Base-by-base conservation (phyloP, 192 early-diverging fungal species). In the Coemansia sp. region DNA sequence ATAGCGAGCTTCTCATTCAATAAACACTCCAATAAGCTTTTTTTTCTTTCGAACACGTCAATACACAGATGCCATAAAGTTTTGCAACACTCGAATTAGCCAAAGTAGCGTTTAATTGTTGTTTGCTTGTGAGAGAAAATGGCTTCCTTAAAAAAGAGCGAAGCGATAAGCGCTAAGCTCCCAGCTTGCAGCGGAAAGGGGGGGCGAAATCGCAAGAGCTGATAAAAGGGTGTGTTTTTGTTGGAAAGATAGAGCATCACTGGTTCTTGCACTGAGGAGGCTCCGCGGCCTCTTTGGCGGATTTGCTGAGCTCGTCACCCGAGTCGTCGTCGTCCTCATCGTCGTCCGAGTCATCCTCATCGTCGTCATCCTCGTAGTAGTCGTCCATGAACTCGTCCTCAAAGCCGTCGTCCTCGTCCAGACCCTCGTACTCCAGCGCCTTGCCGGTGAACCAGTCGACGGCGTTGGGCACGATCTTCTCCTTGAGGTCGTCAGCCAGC, bases 401-500 rank as follows among this genome's bases (percentile, higher is more conserved):
- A 35, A 70, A 66, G 33, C 77, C 62, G 4, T 75, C 68, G 30
- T 76, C 66, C 55, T 70, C 70, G 26, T 70, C 76, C 21, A 80
- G 68, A 12, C 73, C 76, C 64, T 79, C 82, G 79, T 91, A 93
- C 63, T 90, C 87, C 40, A 98, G 84, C 45, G 97, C 97, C 77
- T 93, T 91, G 73, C 97, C 97, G 21, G 97, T 98, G 85, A 98
- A 99, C 92, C 94, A 99, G 84, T 98, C 94, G 63, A 98, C 78
- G 55, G 97, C 97, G 72, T 87, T 88, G 59, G 97, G 95, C 48
- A 99, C 89, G 64, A 99, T 83, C 84, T 93, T 96, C 62, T 98
- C 95, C 89, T 99, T 99, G 84, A 99, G 89, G 75, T 96, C 90
- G 79, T 99, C 96, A 31, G 96, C 97, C 74, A 95, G 81, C 82